phyloP scores from a whole-genome alignment of 2,329 filamentous ascomycete species.

The Bipolaris oryzae region DNA sequence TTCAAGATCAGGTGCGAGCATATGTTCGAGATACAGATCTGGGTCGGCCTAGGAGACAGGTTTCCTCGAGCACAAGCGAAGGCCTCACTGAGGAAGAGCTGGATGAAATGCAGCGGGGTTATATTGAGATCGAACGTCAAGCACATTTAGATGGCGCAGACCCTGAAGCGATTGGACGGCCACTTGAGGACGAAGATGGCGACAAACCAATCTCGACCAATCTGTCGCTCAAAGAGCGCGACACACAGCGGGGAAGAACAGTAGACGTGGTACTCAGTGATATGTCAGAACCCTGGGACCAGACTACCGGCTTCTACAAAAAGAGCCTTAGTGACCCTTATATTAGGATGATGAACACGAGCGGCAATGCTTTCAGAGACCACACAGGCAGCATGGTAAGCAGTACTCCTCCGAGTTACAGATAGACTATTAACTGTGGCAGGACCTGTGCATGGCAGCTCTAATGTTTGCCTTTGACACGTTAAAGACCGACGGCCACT shows the following conservation, averaged over 20 bases:
- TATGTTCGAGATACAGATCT: constrained; percentile 72
- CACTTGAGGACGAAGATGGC: constrained; percentile 20
- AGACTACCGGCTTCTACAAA: constrained; percentile 77
- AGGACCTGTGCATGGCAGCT: constrained; percentile 91
- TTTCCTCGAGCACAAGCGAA: constrained; percentile 33
- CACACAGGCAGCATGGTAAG: constrained; percentile 94
- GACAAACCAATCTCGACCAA: constrained; percentile 33
- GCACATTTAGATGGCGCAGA: constrained; percentile 43
- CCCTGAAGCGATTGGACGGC: constrained; percentile 23
- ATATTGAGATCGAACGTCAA: constrained; percentile 69
- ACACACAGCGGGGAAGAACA: constrained; percentile 58
- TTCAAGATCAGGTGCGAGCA: constrained; percentile 77
- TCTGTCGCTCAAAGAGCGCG: constrained; percentile 41
- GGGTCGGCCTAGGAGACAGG: constrained; percentile 56
- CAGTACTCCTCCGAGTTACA: neutral
- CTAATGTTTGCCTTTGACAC: constrained; percentile 85
- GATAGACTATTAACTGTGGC: constrained; percentile 10
- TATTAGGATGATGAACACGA: constrained; percentile 99
- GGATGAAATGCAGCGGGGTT: constrained; percentile 58
- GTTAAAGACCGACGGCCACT: constrained; percentile 80
- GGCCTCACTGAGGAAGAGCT: constrained; percentile 48
- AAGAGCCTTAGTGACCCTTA: constrained; percentile 95
- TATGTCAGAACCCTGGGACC: constrained; percentile 97
- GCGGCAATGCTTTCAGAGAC: constrained; percentile 82
- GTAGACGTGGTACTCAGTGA: constrained; percentile 97